phyloP scores from a whole-genome alignment of 1,139 yeast species.

The Geotrichum histeridarum region DNA sequence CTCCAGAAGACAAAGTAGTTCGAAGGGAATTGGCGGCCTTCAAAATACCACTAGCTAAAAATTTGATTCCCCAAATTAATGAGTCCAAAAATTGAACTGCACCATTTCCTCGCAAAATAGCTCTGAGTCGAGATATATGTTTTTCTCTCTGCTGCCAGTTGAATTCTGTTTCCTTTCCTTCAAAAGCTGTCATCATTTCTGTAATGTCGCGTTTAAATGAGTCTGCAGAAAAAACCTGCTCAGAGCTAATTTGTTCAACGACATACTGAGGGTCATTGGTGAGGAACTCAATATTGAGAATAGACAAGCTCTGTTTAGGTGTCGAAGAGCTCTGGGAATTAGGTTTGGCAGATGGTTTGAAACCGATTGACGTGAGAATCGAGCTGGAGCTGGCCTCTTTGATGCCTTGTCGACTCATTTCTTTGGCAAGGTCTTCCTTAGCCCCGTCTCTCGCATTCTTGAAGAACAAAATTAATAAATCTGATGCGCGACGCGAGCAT shows the following conservation, averaged over 20 bases:
- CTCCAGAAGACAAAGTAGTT: constrained; percentile 73
- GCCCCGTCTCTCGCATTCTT: constrained; percentile 41
- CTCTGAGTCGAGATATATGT: constrained; percentile 52
- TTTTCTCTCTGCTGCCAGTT: constrained; percentile 80
- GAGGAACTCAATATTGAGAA: constrained; percentile 26
- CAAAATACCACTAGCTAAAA: constrained; percentile 54
- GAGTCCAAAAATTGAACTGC: constrained; percentile 42
- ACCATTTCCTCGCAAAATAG: constrained; percentile 56
- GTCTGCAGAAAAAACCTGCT: constrained; percentile 33
- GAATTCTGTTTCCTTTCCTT: constrained; percentile 80
- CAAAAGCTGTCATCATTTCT: constrained; percentile 44
- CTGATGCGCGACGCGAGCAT: constrained; percentile 22
- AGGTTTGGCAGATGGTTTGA: constrained; percentile 3
- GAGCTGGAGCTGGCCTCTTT: constrained; percentile 6
- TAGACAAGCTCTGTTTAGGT: background rate
- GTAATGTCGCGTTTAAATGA: constrained; percentile 41
- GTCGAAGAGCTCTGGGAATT: background rate
- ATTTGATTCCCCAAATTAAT: constrained; percentile 43
- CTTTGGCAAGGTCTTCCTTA: constrained; percentile 47
- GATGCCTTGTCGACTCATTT: constrained; percentile 39
- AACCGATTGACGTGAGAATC: constrained; percentile 19
- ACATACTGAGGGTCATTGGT: constrained; percentile 30
- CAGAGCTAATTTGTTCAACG: constrained; percentile 33
- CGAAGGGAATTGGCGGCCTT: constrained; percentile 71
- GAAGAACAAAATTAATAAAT: constrained; percentile 42